phyloP scores from a whole-genome alignment of 306 rosid genomes.

The Spatholobus suberectus region DNA sequence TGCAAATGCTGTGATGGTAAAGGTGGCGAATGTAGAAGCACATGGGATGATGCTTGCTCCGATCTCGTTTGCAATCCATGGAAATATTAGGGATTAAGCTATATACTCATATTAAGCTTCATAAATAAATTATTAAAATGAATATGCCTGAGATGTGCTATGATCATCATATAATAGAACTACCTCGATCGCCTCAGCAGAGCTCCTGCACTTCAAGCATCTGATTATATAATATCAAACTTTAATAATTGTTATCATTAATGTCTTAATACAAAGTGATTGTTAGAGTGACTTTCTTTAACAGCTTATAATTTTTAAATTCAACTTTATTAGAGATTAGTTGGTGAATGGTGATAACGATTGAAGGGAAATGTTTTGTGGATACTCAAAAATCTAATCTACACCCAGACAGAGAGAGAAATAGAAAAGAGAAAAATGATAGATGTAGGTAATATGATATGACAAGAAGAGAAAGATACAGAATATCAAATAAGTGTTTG shows the following conservation, averaged over 20 bases:
- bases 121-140: background rate
- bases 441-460: too few species aligned
- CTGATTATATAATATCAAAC: background rate
- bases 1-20: conserved; percentile 54
- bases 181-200: background rate
- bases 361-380: background rate
- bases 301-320: background rate
- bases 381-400: too few species aligned
- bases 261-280: background rate
- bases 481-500: too few species aligned
- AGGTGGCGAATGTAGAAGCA: conserved; percentile 43
- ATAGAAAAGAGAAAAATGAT: too few species aligned
- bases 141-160: background rate
- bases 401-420: too few species aligned
- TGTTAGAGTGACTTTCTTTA: background rate
- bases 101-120: background rate
- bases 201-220: background rate
- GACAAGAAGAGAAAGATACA: too few species aligned
- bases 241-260: background rate
- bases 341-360: background rate
- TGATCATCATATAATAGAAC: background rate
- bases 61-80: conserved; percentile 48
- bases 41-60: conserved; percentile 46
- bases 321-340: background rate
- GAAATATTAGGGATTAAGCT: conserved; percentile 35